phyloP scores from a whole-genome alignment of 140 eudicot genomes.

The Senecio squalidus region DNA sequence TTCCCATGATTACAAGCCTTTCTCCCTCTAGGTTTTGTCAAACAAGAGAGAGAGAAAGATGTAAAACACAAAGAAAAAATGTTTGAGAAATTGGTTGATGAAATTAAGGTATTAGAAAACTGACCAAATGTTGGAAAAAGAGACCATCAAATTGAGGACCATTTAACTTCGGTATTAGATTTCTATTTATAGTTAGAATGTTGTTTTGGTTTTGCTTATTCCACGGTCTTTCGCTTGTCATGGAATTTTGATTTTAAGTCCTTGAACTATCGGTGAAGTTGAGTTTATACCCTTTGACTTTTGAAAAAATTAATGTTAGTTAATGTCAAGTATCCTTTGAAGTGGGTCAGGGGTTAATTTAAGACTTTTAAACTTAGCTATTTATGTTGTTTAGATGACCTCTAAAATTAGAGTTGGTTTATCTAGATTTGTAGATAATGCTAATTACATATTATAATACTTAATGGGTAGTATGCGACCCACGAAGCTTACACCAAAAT shows the following conservation, averaged over 20 bases:
- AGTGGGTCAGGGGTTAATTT: too few relatives aligned
- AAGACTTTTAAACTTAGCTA: too few relatives aligned
- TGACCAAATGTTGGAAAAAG: conserved; percentile 31
- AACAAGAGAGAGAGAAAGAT: conserved; percentile 14
- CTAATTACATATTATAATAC: too few relatives aligned
- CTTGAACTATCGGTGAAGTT: not conserved
- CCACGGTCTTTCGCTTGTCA: too few relatives aligned
- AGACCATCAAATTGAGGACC: conserved; percentile 27
- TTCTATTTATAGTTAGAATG: conserved; percentile 28
- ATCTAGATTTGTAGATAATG: too few relatives aligned
- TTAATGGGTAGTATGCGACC: too few relatives aligned
- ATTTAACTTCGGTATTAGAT: not conserved
- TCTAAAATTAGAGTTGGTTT: too few relatives aligned
- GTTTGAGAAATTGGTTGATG: conserved; percentile 5
- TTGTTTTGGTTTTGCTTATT: too few relatives aligned
- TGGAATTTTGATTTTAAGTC: not conserved
- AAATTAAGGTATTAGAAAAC: conserved; percentile 32
- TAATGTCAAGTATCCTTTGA: too few relatives aligned
- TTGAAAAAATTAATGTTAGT: not conserved
- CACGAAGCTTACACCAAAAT: too few relatives aligned
- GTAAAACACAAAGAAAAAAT: not conserved
- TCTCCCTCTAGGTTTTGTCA: conserved; percentile 20
- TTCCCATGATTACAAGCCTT: conserved; percentile 32
- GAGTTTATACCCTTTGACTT: not conserved
- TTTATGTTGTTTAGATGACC: too few relatives aligned